A percentile compares a stretch with the other conserved stretches of the same genome.
These are phyloP conservation scores for Medicago arabica DNA, from an alignment of 306 rosid species.

Conservation along the genomic window DNA sequence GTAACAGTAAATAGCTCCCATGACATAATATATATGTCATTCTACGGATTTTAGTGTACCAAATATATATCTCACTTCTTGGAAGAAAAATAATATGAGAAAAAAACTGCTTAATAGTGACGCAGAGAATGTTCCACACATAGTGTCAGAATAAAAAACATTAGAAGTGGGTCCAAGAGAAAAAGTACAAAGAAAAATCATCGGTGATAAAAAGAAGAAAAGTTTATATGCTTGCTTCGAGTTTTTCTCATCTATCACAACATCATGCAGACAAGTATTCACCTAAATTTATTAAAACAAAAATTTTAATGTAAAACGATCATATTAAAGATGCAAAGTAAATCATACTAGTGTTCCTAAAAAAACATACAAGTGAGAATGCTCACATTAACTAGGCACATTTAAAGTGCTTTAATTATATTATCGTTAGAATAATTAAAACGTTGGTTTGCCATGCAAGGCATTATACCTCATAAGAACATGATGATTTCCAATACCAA, in stretches of 20 bases:
- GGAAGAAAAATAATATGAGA: not conserved
- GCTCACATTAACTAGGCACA: slow-evolving; percentile 50
- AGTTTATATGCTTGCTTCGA: slow-evolving; percentile 38
- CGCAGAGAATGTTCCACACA: slow-evolving; percentile 56
- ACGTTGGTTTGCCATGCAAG: slow-evolving; percentile 67
- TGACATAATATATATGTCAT: slow-evolving; percentile 9
- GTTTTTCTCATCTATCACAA: slow-evolving; percentile 35
- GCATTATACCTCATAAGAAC: slow-evolving; percentile 51
- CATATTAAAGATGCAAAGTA: not conserved
- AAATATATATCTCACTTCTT: slow-evolving; percentile 26
- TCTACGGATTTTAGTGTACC: slow-evolving; percentile 7
- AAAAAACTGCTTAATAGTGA: slow-evolving; percentile 51
- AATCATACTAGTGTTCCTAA: slow-evolving; percentile 18
- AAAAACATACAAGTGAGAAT: slow-evolving; percentile 39
- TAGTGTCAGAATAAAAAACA: slow-evolving; percentile 39
- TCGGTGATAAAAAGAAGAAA: slow-evolving; percentile 46
- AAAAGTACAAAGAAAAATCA: slow-evolving; percentile 40
- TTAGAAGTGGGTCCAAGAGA: slow-evolving; percentile 38
- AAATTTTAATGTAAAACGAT: not conserved
- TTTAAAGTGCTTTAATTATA: slow-evolving; percentile 42
- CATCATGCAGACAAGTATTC: slow-evolving; percentile 33
- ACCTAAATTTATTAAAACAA: not conserved
- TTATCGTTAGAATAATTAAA: slow-evolving; percentile 43
- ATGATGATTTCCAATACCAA: slow-evolving; percentile 41
- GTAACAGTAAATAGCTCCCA: slow-evolving; percentile 1